Evolutionary conservation across 1,139 yeast species (phyloP).

Genomic region (Kazachstania sp.): DNA sequence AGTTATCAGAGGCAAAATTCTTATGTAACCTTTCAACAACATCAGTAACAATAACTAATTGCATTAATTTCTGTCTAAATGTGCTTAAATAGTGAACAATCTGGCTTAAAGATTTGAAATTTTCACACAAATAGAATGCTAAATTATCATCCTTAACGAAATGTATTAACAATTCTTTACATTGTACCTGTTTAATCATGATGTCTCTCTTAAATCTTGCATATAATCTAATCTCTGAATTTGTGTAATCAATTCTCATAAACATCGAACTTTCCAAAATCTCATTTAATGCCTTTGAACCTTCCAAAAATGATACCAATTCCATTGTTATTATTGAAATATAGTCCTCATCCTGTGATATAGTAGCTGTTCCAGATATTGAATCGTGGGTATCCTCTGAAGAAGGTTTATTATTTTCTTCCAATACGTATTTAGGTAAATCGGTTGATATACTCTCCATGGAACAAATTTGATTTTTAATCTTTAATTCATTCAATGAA

Average conservation of each 20-base stretch:
- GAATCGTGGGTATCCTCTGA: neutral
- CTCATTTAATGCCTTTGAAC: conserved; percentile 23
- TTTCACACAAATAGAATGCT: conserved; percentile 26
- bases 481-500: conserved; percentile 39
- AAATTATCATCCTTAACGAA: conserved; percentile 23
- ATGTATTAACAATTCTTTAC: conserved; percentile 25
- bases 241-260: conserved; percentile 26
- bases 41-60: conserved; percentile 28
- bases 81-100: conserved; percentile 25
- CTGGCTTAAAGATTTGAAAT: conserved; percentile 22
- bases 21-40: conserved; percentile 29
- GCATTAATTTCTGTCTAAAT: conserved; percentile 29
- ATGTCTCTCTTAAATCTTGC: conserved; percentile 28
- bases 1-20: conserved; percentile 27
- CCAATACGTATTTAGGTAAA: conserved; percentile 21
- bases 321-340: conserved; percentile 25
- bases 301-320: conserved; percentile 27
- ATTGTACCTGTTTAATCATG: conserved; percentile 27
- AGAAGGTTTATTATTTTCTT: conserved; percentile 3
- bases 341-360: conserved; percentile 7
- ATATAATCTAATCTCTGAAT: conserved; percentile 25
- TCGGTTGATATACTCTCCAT: conserved; percentile 9
- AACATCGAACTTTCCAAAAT: conserved; percentile 29
- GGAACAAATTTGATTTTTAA: conserved; percentile 24
- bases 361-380: neutral